phyloP scores from a whole-genome alignment of 768 basidiomycete genomes.

The Hypsizygus marmoreus region DNA sequence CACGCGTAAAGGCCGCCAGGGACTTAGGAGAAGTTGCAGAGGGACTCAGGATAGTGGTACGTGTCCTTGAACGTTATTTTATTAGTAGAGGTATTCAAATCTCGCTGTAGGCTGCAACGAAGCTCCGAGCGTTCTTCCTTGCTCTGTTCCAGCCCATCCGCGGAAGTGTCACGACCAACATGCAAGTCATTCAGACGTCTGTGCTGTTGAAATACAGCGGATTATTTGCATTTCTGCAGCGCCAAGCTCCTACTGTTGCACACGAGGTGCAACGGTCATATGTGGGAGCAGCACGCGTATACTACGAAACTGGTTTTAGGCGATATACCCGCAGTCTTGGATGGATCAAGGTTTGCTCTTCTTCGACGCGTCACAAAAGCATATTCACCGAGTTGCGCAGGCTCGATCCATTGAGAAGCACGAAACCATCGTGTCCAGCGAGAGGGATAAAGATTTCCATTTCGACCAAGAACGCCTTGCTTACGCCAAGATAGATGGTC shows the following conservation, averaged over 20 bases:
- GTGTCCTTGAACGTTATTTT: constrained; percentile 24
- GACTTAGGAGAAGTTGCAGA: constrained; percentile 84
- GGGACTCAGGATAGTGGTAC: constrained; percentile 84
- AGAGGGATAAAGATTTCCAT: constrained; percentile 41
- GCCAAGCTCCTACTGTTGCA: constrained; percentile 80
- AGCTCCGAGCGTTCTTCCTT: constrained; percentile 85
- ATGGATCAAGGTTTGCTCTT: constrained; percentile 63
- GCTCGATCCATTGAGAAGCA: constrained; percentile 69
- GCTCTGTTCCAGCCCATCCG: constrained; percentile 82
- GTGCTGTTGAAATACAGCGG: constrained; percentile 81
- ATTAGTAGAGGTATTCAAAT: neutral
- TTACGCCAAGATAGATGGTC: constrained; percentile 77
- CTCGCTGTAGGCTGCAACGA: constrained; percentile 73
- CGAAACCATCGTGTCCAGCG: constrained; percentile 56
- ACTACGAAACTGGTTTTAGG: constrained; percentile 95
- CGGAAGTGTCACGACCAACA: constrained; percentile 83
- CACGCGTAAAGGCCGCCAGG: constrained; percentile 83
- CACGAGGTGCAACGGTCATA: constrained; percentile 89
- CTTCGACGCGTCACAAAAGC: neutral
- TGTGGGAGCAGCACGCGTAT: constrained; percentile 77
- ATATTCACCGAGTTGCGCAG: constrained; percentile 35
- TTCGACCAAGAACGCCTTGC: constrained; percentile 59
- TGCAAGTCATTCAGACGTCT: constrained; percentile 90
- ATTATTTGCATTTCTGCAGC: constrained; percentile 82
- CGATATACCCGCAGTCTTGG: constrained; percentile 84